Conservation (phyloP, 1,284 basidiomycete genomes). For the Amylostereum chailletii region DNA sequence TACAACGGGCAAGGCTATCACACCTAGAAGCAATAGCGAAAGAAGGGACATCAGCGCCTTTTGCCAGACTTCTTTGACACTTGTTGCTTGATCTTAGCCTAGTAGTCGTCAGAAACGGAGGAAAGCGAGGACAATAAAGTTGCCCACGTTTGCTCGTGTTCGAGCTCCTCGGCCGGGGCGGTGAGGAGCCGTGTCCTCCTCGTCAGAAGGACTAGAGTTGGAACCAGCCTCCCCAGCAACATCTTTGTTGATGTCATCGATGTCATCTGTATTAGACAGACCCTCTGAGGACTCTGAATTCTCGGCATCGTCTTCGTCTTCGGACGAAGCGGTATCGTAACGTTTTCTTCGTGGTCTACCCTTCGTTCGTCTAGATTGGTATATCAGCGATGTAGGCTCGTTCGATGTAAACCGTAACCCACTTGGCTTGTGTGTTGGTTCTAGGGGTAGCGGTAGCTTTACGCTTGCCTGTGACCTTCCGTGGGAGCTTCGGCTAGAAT, state of each 20-base stretch:
- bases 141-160: slow-evolving; percentile 33
- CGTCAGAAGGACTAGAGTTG: slow-evolving; percentile 2
- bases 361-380: slow-evolving; percentile 19
- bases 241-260: slow-evolving; percentile 21
- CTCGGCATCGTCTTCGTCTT: slow-evolving; percentile 22
- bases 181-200: slow-evolving; percentile 6
- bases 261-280: slow-evolving; percentile 20
- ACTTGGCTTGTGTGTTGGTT: slow-evolving; percentile 33
- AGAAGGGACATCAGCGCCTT: slow-evolving; percentile 17
- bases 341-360: slow-evolving; percentile 24
- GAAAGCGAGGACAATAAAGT: not conserved
- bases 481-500: slow-evolving; percentile 24
- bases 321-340: slow-evolving; percentile 15
- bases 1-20: too few relatives aligned
- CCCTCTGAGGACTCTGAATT: slow-evolving; percentile 19
- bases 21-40: slow-evolving; percentile 18
- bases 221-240: slow-evolving; percentile 1
- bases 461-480: slow-evolving; percentile 26
- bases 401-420: slow-evolving; percentile 9
- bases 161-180: slow-evolving; percentile 31
- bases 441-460: slow-evolving; percentile 24
- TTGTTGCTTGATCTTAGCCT: slow-evolving; percentile 21
- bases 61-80: slow-evolving; percentile 12
- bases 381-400: not conserved
- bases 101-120: not conserved